Evolutionary conservation across 177 flowering plant genomes (phyloP).

Genomic region (Vitis hybrid): DNA sequence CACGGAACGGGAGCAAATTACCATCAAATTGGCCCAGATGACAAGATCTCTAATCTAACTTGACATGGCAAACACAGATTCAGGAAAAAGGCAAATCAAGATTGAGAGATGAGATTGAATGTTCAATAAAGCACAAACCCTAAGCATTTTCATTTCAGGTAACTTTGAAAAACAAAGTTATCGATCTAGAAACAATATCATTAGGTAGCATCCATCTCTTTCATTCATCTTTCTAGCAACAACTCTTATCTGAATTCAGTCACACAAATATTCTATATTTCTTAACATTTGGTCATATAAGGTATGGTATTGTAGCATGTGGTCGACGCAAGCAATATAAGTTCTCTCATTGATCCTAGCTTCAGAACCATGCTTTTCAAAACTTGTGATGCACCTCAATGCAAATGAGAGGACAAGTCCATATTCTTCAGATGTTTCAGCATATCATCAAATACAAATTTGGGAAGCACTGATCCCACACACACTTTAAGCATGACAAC

Average conservation of each 20-base stretch:
- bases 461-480: conserved; percentile 11
- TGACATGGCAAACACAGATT: no score
- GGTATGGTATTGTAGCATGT: conserved; percentile 1
- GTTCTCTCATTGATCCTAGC: neutral
- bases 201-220: neutral
- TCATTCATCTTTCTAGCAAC: neutral
- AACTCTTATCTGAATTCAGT: neutral
- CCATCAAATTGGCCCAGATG: neutral
- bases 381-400: conserved; percentile 9
- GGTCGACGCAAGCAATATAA: neutral
- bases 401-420: conserved; percentile 12
- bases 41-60: no score
- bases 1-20: neutral
- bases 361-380: conserved; percentile 1
- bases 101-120: no score
- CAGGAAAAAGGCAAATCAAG: no score
- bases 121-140: no score
- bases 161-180: no score
- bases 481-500: conserved; percentile 18
- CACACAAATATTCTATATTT: neutral
- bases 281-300: neutral
- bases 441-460: conserved; percentile 24
- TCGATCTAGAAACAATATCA: no score
- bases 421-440: conserved; percentile 17
- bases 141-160: no score